Evolutionary conservation across 169 alveolate genomes (phyloP), one percentile per base, ranked within the genome.

Genomic region (Plasmodium fragile): DNA sequence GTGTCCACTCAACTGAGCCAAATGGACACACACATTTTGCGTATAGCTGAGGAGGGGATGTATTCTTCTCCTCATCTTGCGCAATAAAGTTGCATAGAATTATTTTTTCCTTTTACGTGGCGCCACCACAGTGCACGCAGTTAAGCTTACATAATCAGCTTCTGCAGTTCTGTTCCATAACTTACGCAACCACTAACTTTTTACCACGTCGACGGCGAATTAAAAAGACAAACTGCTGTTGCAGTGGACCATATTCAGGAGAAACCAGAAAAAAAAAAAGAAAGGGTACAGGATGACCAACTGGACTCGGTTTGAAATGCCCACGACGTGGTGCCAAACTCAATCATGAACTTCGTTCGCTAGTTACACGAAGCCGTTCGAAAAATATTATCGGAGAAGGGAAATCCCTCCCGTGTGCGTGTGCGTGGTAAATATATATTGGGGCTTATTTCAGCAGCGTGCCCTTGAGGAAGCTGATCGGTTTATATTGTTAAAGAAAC

Each of bases 11-110:
- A 13, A 18, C 34, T 5, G 11, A 59, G 7, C 18, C 18, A 16
- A 59, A 13, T 59, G 73, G 73, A 0, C 34, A 59, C 34, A 59
- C 36, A 34, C 36, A 0, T 59, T 59, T 59, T 59, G 55, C 55
- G 55, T 45, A 45, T 45, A 45, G 18, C 55, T 11, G 18, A 45
- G 55, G 13, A 16, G 73, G 28, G 36, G 73, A 8, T n/a, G 10
- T 53, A 59, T n/a, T 8, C 30, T 0, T 59, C 34, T 59, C 34
- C 55, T 45, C 55, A 45, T 45, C 11, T 45, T 45, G 34, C 73
- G 73, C 73, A 59, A 59, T 59, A 59, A 59, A 59, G 34, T 59
- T 59, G 73, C 73, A 59, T 59, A 59, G 13, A 59, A 59, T 59
- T 59, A 22, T 59, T 59, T 59, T 59, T 18, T 16, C 34, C 22